phyloP scores from a whole-genome alignment of 345 rosid genomes.

The Pelargonium nanum region DNA sequence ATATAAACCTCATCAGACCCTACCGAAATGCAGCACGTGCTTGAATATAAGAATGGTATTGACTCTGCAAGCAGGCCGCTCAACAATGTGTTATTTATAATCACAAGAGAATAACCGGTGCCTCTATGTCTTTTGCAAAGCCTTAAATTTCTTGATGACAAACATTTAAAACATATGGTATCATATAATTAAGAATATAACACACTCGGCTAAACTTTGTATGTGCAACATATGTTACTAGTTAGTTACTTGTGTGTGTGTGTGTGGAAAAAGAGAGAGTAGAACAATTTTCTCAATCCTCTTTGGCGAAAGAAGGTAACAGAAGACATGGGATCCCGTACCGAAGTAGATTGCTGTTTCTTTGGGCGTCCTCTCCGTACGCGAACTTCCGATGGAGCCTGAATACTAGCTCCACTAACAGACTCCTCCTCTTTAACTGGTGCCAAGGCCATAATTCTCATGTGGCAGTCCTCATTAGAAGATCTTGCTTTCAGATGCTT shows the following conservation, averaged over 20 bases:
- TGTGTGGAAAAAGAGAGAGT: background rate
- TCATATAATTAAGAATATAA: background rate
- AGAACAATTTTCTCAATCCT: background rate
- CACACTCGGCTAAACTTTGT: background rate
- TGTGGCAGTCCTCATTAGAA: constrained; percentile 12
- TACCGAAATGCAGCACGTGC: too few relatives aligned
- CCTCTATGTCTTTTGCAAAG: too few relatives aligned
- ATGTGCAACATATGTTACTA: background rate
- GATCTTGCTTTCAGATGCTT: constrained; percentile 21
- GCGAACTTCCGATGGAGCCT: constrained; percentile 25
- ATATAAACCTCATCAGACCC: background rate
- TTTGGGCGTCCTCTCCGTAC: constrained; percentile 27
- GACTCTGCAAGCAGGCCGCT: background rate
- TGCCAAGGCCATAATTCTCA: constrained; percentile 9
- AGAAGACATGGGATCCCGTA: constrained; percentile 12
- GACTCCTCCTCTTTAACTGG: constrained; percentile 19
- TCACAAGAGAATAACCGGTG: too few relatives aligned
- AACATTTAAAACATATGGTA: background rate
- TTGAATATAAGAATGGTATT: background rate
- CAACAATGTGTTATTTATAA: background rate
- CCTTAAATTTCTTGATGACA: background rate
- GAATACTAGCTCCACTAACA: constrained; percentile 14
- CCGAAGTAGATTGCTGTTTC: constrained; percentile 28
- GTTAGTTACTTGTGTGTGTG: background rate
- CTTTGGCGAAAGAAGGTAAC: background rate